These are phyloP conservation scores for Candida sphagnicola DNA, from an alignment of 805 yeast genomes.

Conservation along the genomic window DNA sequence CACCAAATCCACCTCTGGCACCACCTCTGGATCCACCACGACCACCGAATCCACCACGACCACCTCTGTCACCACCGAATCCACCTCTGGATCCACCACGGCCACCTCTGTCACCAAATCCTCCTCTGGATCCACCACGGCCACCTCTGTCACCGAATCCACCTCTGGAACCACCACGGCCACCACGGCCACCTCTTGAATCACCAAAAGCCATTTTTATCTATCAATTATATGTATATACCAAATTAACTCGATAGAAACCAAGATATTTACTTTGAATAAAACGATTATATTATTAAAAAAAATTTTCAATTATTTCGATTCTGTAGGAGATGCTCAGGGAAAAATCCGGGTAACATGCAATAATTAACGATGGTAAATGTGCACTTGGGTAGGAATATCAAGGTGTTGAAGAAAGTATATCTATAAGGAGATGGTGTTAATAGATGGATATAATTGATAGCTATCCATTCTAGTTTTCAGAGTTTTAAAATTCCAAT, in stretches of 20 bases:
- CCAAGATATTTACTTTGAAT: neutral
- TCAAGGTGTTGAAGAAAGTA: too few relatives aligned
- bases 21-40: conserved; percentile 30
- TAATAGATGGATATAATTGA: neutral
- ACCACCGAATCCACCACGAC: conserved; percentile 41
- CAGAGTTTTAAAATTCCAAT: neutral
- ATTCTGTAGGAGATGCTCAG: neutral
- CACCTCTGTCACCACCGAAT: conserved; percentile 55
- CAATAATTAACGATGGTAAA: too few relatives aligned
- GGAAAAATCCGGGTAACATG: neutral
- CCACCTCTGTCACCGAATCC: conserved; percentile 52
- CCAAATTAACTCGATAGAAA: conserved; percentile 1
- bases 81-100: conserved; percentile 51
- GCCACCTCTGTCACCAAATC: conserved; percentile 36
- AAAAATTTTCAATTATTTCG: neutral
- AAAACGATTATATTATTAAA: neutral
- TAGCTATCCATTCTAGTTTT: neutral
- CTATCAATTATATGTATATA: conserved; percentile 2
- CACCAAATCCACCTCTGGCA: conserved; percentile 31
- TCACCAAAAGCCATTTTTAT: conserved; percentile 67
- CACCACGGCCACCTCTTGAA: conserved; percentile 62
- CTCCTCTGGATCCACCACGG: conserved; percentile 44
- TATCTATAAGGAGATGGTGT: too few relatives aligned
- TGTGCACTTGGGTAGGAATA: too few relatives aligned
- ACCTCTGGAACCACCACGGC: conserved; percentile 49